Conservation (phyloP, 306 rosid genomes). For the Vachellia pachyceras region DNA sequence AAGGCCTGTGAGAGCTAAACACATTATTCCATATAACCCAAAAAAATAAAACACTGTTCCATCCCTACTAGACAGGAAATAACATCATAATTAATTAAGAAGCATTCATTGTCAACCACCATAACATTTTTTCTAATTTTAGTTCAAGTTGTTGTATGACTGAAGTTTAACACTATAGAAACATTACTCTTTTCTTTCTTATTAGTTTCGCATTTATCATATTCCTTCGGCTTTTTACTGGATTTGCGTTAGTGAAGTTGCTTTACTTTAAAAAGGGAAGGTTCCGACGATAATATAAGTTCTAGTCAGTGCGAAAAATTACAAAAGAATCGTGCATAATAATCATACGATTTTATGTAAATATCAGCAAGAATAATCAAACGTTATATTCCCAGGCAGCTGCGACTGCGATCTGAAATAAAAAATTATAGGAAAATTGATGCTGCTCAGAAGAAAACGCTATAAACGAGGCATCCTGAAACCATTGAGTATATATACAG, state of each 20-base stretch:
- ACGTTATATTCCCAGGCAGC: background rate
- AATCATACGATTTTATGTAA: background rate
- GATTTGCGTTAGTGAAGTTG: background rate
- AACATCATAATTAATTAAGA: background rate
- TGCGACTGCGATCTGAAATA: background rate
- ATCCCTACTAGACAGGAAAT: background rate
- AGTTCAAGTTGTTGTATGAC: background rate
- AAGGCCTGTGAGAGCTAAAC: background rate
- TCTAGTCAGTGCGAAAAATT: background rate
- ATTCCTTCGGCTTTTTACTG: background rate
- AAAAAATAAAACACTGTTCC: too few species aligned
- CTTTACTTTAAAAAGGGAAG: background rate
- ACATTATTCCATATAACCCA: background rate
- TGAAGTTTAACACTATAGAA: background rate
- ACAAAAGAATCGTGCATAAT: constrained; percentile 16
- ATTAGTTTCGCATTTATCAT: background rate
- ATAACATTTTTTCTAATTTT: background rate
- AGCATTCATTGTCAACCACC: background rate
- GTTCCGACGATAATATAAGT: background rate
- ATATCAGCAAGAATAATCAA: background rate
- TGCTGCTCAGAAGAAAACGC: background rate
- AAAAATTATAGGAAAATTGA: background rate
- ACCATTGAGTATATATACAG: constrained; percentile 17
- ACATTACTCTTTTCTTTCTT: background rate
- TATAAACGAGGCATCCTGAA: constrained; percentile 13